Evolutionary conservation across 805 yeast genomes (phyloP).

Genomic region (Saccharomycopsis lassenensis): DNA sequence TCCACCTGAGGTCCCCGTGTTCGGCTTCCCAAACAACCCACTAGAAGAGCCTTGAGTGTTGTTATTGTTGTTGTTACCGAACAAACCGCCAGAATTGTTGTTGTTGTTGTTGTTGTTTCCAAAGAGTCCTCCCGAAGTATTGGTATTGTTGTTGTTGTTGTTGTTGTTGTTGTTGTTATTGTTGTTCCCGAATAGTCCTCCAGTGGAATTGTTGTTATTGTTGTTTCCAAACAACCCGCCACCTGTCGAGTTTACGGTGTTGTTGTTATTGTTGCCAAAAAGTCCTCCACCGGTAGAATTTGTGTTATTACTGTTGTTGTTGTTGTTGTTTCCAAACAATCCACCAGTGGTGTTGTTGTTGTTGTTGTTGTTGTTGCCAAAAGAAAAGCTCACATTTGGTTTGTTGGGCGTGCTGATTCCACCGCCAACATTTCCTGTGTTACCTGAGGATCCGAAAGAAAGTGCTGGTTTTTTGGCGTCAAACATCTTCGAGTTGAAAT

Average conservation of each 20-base stretch:
- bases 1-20: slow-evolving; percentile 18
- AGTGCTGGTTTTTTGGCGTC: no score
- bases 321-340: slow-evolving; percentile 8
- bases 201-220: slow-evolving; percentile 9
- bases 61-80: slow-evolving; percentile 20
- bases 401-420: no score
- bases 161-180: slow-evolving; percentile 8
- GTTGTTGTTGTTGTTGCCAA: slow-evolving; percentile 7
- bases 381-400: no score
- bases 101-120: slow-evolving; percentile 19
- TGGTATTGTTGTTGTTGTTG: slow-evolving; percentile 12
- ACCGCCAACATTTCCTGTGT: no score
- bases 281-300: slow-evolving; percentile 24
- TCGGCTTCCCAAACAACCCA: slow-evolving; percentile 23
- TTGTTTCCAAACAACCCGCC: slow-evolving; percentile 13
- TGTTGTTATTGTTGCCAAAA: slow-evolving; percentile 21
- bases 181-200: slow-evolving; percentile 15
- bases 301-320: slow-evolving; percentile 9
- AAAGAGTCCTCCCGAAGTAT: slow-evolving; percentile 21
- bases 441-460: no score
- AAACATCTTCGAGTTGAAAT: no score
- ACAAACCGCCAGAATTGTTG: slow-evolving; percentile 24
- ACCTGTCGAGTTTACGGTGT: slow-evolving; percentile 17
- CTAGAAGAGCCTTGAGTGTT: slow-evolving; percentile 19
- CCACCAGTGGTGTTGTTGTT: slow-evolving; percentile 3